Base-by-base conservation (phyloP, 306 rosid genomes). In the Lupinus albus region DNA sequence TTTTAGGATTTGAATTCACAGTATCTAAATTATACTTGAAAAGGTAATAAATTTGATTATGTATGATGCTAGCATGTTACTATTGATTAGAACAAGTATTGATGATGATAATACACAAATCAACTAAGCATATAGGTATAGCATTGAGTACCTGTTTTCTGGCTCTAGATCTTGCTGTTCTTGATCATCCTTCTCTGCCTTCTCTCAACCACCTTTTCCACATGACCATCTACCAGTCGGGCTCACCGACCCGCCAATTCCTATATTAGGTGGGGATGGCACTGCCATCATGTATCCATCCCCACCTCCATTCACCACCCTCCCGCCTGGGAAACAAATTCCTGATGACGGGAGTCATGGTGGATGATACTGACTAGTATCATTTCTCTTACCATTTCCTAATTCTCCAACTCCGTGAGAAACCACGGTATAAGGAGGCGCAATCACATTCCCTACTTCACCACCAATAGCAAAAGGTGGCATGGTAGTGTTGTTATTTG, bases 171-270 rank as follows among this genome's bases (percentile, higher is more conserved):
- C 98, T 86, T 2, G 97, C 97, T 81, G 59, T 89, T 93, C 87
- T 93, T 89, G 16, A 93, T 93, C 98, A 93, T 93, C 80, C 97
- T 89, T 67, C 98, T 88, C 35, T 93, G 97, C 72, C 98, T 84
- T 75, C 98, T 86, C 85, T 93, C 98, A 17, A 89, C 98, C 21
- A 89, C 93, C 55, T 80, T 93, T 51, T 89, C 98, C 56, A 93
- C 89, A 2, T 87, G 90, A 55, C 97, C 98, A 68, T 90, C 96
- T 3, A 79, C 50, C 0, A 84, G 58, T 62, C 98, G 95, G 92
- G 15, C 96, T 87, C 71, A 72, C 58, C 5, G 89, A 85, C 7
- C 72, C 82, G 4, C 55, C 72, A 74, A 80, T 38, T 63, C 80
- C 97, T 64, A 82, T 61, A 4, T 72, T 35, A 35, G 68, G 83